Evolutionary conservation across 306 rosid species (phyloP).

Genomic region (Herpetospermum pedunculosum): DNA sequence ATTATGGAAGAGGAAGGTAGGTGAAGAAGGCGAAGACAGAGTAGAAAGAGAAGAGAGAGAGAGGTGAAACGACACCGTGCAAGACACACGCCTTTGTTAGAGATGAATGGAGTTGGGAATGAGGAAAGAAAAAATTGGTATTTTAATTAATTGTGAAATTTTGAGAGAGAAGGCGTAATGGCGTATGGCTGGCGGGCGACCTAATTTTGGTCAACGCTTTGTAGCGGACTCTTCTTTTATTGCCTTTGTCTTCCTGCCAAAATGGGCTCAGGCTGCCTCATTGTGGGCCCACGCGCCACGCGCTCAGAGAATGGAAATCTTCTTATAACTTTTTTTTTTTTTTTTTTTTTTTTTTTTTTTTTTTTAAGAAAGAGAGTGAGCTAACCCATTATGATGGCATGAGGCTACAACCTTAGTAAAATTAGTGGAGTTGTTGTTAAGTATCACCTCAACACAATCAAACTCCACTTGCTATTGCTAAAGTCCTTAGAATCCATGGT

Average conservation of each 20-base stretch:
- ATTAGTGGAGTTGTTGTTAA: too few species aligned
- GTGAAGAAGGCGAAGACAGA: not conserved
- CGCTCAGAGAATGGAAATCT: too few species aligned
- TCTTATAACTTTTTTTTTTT: too few species aligned
- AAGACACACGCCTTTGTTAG: constrained; percentile 8
- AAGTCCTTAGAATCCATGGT: too few species aligned
- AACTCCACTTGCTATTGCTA: too few species aligned
- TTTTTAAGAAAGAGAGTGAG: too few species aligned
- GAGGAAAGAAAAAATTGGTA: not conserved
- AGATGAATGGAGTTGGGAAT: not conserved
- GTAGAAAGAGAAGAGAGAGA: not conserved
- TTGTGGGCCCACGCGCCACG: constrained; percentile 7
- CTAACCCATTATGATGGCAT: too few species aligned
- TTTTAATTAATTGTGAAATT: not conserved
- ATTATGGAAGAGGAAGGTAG: constrained; percentile 21
- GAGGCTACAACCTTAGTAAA: too few species aligned
- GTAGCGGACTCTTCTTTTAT: not conserved
- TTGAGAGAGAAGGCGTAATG: not conserved
- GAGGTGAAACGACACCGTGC: not conserved
- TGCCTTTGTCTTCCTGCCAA: not conserved
- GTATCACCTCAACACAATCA: too few species aligned
- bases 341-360: too few species aligned
- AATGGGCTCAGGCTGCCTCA: not conserved
- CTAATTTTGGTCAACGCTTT: constrained; percentile 3
- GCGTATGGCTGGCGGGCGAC: constrained; percentile 1